Conservation (phyloP, 768 basidiomycete species). For the Coprinopsis sp. region DNA sequence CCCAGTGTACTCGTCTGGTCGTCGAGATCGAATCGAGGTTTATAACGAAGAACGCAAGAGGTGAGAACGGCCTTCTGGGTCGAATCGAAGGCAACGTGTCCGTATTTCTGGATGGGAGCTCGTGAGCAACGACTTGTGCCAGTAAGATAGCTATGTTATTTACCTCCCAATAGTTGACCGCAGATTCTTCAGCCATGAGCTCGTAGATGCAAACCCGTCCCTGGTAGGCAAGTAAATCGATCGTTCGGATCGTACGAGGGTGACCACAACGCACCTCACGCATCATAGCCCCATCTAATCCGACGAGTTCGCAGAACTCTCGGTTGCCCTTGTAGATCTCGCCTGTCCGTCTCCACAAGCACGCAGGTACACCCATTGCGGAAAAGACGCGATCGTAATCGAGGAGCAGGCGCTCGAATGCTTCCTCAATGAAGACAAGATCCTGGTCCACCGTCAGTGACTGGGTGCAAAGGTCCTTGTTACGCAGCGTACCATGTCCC, state of each 20-base stretch:
- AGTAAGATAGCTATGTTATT: constrained; percentile 3
- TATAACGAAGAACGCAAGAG: constrained; percentile 82
- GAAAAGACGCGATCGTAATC: constrained; percentile 94
- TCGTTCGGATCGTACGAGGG: not conserved
- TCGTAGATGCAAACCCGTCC: constrained; percentile 96
- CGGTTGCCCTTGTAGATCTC: constrained; percentile 99
- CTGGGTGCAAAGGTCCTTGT: not conserved
- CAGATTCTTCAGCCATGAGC: constrained; percentile 95
- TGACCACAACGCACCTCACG: constrained; percentile 60
- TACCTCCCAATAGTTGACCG: constrained; percentile 98
- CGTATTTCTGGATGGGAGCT: constrained; percentile 69
- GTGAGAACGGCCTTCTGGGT: constrained; percentile 90
- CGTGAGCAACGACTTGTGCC: not conserved
- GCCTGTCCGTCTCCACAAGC: constrained; percentile 93
- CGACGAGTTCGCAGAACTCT: constrained; percentile 88
- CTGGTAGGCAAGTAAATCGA: constrained; percentile 27
- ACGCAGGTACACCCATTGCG: constrained; percentile 96
- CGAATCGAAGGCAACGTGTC: constrained; percentile 89
- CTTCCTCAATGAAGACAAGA: constrained; percentile 96
- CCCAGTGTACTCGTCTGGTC: not conserved
- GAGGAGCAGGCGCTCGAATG: constrained; percentile 89
- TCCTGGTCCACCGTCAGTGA: constrained; percentile 44
- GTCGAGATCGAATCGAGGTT: constrained; percentile 49
- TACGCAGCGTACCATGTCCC: constrained; percentile 58
- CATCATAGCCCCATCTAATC: constrained; percentile 82